A percentile compares a stretch with the other conserved stretches of the same genome.
phyloP scores from a whole-genome alignment of 1,284 basidiomycete genomes.

The Pyrrhoderma lamaoense region DNA sequence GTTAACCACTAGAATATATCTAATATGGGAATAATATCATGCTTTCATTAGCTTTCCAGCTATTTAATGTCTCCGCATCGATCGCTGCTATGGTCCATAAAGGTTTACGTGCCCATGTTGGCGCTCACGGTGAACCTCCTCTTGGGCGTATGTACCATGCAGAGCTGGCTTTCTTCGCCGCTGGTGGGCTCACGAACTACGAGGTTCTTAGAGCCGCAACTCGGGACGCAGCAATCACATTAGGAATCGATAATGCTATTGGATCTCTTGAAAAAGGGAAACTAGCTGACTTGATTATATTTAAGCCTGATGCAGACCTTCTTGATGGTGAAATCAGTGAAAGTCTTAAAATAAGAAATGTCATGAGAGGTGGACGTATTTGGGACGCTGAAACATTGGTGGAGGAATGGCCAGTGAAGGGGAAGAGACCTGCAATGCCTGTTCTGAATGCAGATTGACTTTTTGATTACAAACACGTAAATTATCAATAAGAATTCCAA shows the following conservation, averaged over 20 bases:
- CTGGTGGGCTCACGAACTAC: slow-evolving; percentile 48
- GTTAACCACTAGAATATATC: too few species aligned
- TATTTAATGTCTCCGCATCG: slow-evolving; percentile 63
- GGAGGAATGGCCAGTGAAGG: slow-evolving; percentile 61
- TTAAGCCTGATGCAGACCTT: slow-evolving; percentile 50
- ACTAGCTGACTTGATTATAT: slow-evolving; percentile 62
- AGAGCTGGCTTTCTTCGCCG: slow-evolving; percentile 56
- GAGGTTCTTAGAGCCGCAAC: slow-evolving; percentile 60
- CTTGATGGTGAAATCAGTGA: slow-evolving; percentile 39
- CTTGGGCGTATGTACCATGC: slow-evolving; percentile 68
- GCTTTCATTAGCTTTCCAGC: slow-evolving; percentile 42
- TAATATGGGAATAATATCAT: too few species aligned
- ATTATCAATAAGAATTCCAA: too few species aligned
- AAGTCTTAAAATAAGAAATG: slow-evolving; percentile 44
- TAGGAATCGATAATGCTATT: slow-evolving; percentile 52
- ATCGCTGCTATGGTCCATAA: slow-evolving; percentile 57
- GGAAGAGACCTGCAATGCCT: slow-evolving; percentile 45
- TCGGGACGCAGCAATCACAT: slow-evolving; percentile 51
- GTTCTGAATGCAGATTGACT: slow-evolving; percentile 52
- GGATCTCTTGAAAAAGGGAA: slow-evolving; percentile 58
- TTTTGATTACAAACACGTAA: too few species aligned
- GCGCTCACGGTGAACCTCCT: slow-evolving; percentile 70
- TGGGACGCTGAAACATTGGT: slow-evolving; percentile 61
- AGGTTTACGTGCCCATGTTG: slow-evolving; percentile 57
- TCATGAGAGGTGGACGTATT: slow-evolving; percentile 55